phyloP scores from a whole-genome alignment of 495 filamentous ascomycete genomes.

The Aspergillus kassunensis region DNA sequence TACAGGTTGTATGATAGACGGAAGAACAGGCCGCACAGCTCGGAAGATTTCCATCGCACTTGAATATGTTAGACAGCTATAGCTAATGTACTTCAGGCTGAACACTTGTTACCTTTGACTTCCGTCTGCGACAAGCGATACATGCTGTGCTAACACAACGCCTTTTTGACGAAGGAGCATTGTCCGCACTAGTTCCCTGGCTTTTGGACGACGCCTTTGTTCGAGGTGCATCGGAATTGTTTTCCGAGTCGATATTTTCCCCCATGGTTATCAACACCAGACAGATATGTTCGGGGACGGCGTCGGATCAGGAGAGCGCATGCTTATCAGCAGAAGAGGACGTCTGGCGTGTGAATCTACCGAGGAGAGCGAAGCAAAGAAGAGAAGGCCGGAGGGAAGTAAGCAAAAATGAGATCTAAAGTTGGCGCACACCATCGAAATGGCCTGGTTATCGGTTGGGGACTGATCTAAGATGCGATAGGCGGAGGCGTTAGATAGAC shows the following conservation, averaged over 20 bases:
- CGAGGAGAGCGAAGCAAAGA: slow-evolving; percentile 2
- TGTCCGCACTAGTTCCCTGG: slow-evolving; percentile 31
- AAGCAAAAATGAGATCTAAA: background rate
- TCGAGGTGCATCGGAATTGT: slow-evolving; percentile 14
- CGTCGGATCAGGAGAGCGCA: slow-evolving; percentile 15
- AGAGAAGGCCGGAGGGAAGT: background rate
- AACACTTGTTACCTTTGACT: slow-evolving; percentile 62
- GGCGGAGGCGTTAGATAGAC: slow-evolving; percentile 10
- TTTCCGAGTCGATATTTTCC: slow-evolving; percentile 14
- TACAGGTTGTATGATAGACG: slow-evolving; percentile 80
- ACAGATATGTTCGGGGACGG: slow-evolving; percentile 25
- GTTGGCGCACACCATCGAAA: slow-evolving; percentile 8
- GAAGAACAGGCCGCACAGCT: slow-evolving; percentile 92
- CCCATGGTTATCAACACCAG: slow-evolving; percentile 29
- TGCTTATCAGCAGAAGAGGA: slow-evolving; percentile 19
- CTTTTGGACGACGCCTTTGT: slow-evolving; percentile 16
- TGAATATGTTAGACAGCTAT: slow-evolving; percentile 15
- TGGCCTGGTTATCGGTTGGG: background rate
- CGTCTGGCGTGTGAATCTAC: slow-evolving; percentile 1
- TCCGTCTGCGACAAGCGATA: slow-evolving; percentile 84
- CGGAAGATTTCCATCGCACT: slow-evolving; percentile 90
- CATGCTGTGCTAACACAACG: slow-evolving; percentile 92
- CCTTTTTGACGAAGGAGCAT: slow-evolving; percentile 55
- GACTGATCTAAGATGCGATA: slow-evolving; percentile 5
- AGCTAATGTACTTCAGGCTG: background rate